These are phyloP conservation scores for Psophocarpus tetragonolobus DNA, from an alignment of 306 rosid species.

Conservation along the genomic window DNA sequence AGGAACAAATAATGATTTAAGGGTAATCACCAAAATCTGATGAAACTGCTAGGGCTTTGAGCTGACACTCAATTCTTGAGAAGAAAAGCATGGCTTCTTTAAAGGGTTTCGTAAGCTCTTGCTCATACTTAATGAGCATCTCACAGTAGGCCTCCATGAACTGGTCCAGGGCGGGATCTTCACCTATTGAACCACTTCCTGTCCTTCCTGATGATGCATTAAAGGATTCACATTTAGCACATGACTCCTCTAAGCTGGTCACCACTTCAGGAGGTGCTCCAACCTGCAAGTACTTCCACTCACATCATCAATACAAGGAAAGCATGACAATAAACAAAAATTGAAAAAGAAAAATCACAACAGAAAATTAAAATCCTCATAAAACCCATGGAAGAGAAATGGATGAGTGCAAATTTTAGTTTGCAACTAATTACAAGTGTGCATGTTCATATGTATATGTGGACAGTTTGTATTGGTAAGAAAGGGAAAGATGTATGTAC, in stretches of 20 bases:
- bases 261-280: slow-evolving; percentile 97
- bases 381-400: neutral
- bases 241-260: slow-evolving; percentile 75
- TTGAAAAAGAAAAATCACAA: neutral
- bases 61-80: slow-evolving; percentile 75
- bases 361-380: neutral
- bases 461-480: neutral
- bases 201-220: slow-evolving; percentile 39
- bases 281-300: slow-evolving; percentile 45
- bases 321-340: slow-evolving; percentile 31
- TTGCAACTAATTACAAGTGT: neutral
- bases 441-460: neutral
- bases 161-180: slow-evolving; percentile 79
- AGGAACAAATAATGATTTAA: slow-evolving; percentile 17
- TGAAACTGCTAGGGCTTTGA: slow-evolving; percentile 73
- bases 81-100: slow-evolving; percentile 94
- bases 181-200: slow-evolving; percentile 41
- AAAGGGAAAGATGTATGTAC: neutral
- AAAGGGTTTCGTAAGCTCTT: slow-evolving; percentile 90
- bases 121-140: slow-evolving; percentile 93
- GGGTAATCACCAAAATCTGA: slow-evolving; percentile 57
- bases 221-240: slow-evolving; percentile 44
- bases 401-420: neutral
- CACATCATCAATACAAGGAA: neutral
- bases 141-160: slow-evolving; percentile 99